phyloP scores from a whole-genome alignment of 2,329 filamentous ascomycete species.

The Claviceps pazoutovae region DNA sequence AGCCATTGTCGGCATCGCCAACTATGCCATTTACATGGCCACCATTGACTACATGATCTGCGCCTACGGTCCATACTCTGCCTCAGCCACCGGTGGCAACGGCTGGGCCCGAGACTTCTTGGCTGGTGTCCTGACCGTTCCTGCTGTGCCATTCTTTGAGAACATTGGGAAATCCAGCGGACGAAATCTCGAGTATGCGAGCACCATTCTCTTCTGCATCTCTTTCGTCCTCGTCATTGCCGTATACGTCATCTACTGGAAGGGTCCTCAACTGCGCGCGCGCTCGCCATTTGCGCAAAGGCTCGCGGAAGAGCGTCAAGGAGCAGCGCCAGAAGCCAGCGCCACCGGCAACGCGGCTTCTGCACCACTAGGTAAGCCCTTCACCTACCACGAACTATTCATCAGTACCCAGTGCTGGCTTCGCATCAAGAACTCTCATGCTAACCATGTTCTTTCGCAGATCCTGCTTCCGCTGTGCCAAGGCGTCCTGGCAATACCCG shows the following conservation, averaged over 20 bases:
- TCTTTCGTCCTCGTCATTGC: slow-evolving; percentile 46
- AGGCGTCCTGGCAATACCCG: slow-evolving; percentile 12
- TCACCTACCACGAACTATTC: background rate
- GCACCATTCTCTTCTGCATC: slow-evolving; percentile 49
- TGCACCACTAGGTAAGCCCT: slow-evolving; percentile 15
- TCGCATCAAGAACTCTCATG: background rate
- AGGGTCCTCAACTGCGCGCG: slow-evolving; percentile 44
- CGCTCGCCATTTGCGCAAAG: slow-evolving; percentile 52
- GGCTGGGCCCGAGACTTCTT: slow-evolving; percentile 62
- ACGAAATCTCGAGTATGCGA: slow-evolving; percentile 43
- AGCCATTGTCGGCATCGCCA: slow-evolving; percentile 56
- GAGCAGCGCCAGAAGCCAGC: slow-evolving; percentile 15
- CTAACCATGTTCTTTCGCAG: background rate
- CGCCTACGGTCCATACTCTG: slow-evolving; percentile 58
- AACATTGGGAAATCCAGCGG: slow-evolving; percentile 36
- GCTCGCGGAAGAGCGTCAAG: slow-evolving; percentile 31
- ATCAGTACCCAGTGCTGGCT: background rate
- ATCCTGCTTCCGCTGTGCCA: slow-evolving; percentile 11
- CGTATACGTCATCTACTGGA: slow-evolving; percentile 54
- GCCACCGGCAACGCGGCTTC: slow-evolving; percentile 11
- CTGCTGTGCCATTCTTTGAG: slow-evolving; percentile 48
- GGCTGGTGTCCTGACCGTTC: slow-evolving; percentile 56
- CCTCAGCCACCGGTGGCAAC: slow-evolving; percentile 63
- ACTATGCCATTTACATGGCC: slow-evolving; percentile 62
- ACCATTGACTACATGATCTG: slow-evolving; percentile 69